Conservation (phyloP, 2,329 filamentous ascomycete genomes). For the Colletotrichum sp. region DNA sequence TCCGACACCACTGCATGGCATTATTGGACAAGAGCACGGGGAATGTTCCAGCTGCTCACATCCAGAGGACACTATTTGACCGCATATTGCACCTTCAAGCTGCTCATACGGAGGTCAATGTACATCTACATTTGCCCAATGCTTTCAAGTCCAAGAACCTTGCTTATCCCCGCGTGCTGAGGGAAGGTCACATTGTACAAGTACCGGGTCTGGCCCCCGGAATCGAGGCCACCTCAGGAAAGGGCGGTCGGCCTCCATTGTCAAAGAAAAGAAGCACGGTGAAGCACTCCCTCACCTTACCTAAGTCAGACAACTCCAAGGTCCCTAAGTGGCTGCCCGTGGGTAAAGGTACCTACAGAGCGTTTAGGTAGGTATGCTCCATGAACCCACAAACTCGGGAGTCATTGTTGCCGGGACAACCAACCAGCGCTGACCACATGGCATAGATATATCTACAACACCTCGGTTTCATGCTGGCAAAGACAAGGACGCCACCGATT, state of each 20-base stretch:
- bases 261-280: not conserved
- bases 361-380: not conserved
- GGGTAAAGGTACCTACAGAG: not conserved
- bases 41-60: not conserved
- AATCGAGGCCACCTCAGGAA: not conserved
- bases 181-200: not conserved
- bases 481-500: not conserved
- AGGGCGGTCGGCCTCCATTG: not conserved
- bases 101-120: not conserved
- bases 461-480: not conserved
- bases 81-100: not conserved
- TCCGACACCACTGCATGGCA: not conserved
- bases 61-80: not conserved
- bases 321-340: not conserved
- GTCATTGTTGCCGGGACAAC: constrained; percentile 19
- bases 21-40: not conserved
- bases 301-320: not conserved
- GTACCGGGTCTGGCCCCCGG: not conserved
- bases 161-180: not conserved
- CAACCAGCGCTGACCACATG: constrained; percentile 14
- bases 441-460: constrained; percentile 12
- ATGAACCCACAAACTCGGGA: not conserved
- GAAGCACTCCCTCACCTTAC: not conserved
- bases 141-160: not conserved
- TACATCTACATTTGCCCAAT: not conserved